These are phyloP conservation scores for Cercospora brassicicola DNA, from an alignment of 2,329 filamentous ascomycete genomes.

Conservation along the genomic window DNA sequence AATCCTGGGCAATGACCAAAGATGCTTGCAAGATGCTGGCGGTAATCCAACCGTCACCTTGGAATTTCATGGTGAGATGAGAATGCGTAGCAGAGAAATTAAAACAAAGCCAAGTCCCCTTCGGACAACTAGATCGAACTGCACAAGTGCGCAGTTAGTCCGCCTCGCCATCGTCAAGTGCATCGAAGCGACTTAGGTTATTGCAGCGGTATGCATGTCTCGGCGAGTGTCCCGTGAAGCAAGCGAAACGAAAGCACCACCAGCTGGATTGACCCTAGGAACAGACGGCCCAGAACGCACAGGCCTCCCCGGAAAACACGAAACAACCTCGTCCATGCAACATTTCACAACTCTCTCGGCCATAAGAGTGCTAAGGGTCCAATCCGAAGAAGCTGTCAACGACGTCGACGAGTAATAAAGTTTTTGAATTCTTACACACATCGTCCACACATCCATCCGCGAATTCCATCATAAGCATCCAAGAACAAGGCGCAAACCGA, in stretches of 20 bases:
- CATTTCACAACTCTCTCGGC: background rate
- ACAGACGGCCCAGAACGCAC: background rate
- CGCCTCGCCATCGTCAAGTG: background rate
- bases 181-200: background rate
- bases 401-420: too few species aligned
- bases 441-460: too few species aligned
- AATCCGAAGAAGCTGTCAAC: background rate
- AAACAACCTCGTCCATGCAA: background rate
- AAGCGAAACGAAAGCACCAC: background rate
- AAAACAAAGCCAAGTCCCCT: background rate
- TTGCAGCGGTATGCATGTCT: background rate
- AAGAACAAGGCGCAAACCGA: too few species aligned
- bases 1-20: background rate
- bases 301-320: background rate
- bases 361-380: background rate
- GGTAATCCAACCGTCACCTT: background rate
- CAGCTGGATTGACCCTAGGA: background rate
- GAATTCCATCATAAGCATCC: too few species aligned
- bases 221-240: background rate
- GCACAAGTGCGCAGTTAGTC: background rate
- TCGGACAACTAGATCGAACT: background rate
- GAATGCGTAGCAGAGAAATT: background rate
- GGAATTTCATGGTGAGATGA: background rate
- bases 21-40: background rate
- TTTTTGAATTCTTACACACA: background rate